Evolutionary conservation across 1,139 yeast genomes (phyloP).

Genomic region (Saccharomyces pastorianus): DNA sequence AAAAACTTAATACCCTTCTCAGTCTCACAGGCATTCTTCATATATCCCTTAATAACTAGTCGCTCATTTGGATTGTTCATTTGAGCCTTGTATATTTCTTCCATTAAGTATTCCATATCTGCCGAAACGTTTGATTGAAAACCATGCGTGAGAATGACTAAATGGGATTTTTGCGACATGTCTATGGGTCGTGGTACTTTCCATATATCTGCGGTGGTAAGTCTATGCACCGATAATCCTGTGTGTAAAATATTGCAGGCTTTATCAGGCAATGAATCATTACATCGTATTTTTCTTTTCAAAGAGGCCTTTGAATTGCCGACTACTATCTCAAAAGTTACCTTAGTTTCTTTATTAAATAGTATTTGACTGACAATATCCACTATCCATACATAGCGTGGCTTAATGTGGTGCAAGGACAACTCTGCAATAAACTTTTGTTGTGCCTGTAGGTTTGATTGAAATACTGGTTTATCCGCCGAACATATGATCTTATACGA

Average conservation of each 20-base stretch:
- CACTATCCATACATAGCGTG: constrained; percentile 63
- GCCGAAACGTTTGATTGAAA: constrained; percentile 83
- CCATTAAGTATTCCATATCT: constrained; percentile 82
- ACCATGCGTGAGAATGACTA: constrained; percentile 65
- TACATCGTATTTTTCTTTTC: neutral
- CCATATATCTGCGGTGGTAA: constrained; percentile 73
- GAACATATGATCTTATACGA: constrained; percentile 49
- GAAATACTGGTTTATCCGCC: constrained; percentile 67
- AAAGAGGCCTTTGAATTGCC: constrained; percentile 39
- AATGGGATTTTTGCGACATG: constrained; percentile 16
- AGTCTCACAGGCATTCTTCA: constrained; percentile 80
- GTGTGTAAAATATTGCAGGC: constrained; percentile 30
- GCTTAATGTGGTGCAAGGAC: constrained; percentile 38
- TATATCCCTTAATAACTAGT: constrained; percentile 71
- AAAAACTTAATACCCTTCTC: constrained; percentile 84
- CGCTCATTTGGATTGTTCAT: constrained; percentile 42
- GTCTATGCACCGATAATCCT: constrained; percentile 25
- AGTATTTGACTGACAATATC: constrained; percentile 82
- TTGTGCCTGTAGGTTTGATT: constrained; percentile 68
- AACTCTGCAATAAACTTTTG: constrained; percentile 49
- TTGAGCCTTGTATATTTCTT: constrained; percentile 53
- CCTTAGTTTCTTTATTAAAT: constrained; percentile 61
- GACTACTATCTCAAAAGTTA: constrained; percentile 60
- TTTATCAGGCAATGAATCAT: constrained; percentile 19
- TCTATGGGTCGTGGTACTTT: neutral